Evolutionary conservation across 2,329 filamentous ascomycete genomes (phyloP).

Genomic region (Apiospora marii): DNA sequence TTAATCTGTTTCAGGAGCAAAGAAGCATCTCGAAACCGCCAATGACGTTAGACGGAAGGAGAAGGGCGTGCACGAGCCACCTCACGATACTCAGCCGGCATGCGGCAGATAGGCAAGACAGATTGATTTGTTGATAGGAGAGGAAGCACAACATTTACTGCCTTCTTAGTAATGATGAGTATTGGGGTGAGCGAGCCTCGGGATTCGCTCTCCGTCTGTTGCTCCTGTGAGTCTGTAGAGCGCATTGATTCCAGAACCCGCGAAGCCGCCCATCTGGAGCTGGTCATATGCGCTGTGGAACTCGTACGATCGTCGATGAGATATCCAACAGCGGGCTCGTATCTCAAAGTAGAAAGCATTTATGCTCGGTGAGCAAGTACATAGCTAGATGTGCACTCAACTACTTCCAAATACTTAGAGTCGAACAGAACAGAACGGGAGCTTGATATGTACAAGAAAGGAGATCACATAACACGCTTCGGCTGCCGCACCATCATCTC

Average conservation of each 20-base stretch:
- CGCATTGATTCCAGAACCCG: not conserved
- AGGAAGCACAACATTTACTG: not conserved
- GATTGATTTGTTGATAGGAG: not conserved
- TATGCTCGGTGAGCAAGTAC: not conserved
- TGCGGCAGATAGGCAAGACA: not conserved
- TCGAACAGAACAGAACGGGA: not conserved
- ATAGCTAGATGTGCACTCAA: not conserved
- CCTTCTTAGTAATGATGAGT: not conserved
- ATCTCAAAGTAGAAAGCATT: not conserved
- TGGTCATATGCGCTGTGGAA: conserved; percentile 10
- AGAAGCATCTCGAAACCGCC: conserved; percentile 8
- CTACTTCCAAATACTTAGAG: not conserved
- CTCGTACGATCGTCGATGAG: not conserved
- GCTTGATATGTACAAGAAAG: no score
- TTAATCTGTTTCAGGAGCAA: conserved; percentile 3
- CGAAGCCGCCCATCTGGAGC: not conserved
- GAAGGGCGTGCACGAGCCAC: not conserved
- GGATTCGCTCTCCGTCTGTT: not conserved
- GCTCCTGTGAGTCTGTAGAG: not conserved
- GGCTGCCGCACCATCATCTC: no score
- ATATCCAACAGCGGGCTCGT: not conserved
- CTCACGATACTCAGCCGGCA: conserved; percentile 3
- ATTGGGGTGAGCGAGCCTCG: not conserved
- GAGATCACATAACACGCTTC: no score
- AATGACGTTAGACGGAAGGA: not conserved